Evolutionary conservation across 495 filamentous ascomycete genomes (phyloP).

Genomic region (Neurospora intermedia): DNA sequence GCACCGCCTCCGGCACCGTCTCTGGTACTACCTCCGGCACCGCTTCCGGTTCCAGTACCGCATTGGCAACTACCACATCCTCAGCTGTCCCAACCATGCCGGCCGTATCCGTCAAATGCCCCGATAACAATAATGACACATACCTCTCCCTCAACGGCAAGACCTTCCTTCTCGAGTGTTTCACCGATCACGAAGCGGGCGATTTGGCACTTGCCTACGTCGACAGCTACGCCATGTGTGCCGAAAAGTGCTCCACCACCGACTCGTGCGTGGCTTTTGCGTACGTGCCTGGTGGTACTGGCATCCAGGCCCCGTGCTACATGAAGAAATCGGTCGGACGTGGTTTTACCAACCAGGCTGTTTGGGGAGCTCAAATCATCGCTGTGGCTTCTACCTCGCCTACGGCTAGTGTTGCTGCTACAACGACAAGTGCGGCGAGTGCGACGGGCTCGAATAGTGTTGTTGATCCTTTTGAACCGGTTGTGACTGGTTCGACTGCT

Average conservation of each 20-base stretch:
- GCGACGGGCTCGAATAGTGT: background rate
- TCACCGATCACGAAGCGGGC: conserved; percentile 4
- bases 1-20: background rate
- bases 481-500: background rate
- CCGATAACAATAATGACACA: background rate
- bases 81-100: background rate
- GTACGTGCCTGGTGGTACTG: background rate
- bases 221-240: conserved; percentile 3
- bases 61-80: background rate
- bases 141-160: conserved; percentile 3
- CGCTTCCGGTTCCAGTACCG: background rate
- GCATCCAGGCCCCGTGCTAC: conserved; percentile 5
- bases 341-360: conserved; percentile 1
- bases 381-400: background rate
- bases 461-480: background rate
- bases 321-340: conserved; percentile 7
- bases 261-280: conserved; percentile 4
- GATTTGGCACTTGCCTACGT: conserved; percentile 1
- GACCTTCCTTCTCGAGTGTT: conserved; percentile 9
- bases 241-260: conserved; percentile 5
- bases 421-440: background rate
- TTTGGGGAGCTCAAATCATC: conserved; percentile 8
- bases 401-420: background rate
- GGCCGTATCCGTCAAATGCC: conserved; percentile 4
- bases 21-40: background rate